Percentiles rank a stretch among this genome's conserved stretches.
These are phyloP conservation scores for Yamadazyma membranifaciens DNA, from an alignment of 1,139 yeast species.

Conservation along the genomic window DNA sequence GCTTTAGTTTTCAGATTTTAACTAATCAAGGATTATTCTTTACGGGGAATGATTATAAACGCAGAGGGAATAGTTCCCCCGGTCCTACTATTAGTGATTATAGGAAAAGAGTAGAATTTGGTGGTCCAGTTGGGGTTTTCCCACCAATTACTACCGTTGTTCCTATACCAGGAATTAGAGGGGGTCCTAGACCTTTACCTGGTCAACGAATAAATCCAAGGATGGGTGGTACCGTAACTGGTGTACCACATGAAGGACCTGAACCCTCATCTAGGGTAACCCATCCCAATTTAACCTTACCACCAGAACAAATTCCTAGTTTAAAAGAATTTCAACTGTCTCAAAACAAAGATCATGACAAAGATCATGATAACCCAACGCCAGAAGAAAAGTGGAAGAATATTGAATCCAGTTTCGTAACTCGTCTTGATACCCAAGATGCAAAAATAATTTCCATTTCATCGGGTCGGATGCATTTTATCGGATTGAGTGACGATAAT, in stretches of 20 bases:
- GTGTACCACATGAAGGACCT: neutral
- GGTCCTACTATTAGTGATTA: constrained; percentile 18
- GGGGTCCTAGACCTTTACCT: constrained; percentile 1
- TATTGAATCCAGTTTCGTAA: constrained; percentile 30
- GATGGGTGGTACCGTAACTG: neutral
- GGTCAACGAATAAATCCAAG: neutral
- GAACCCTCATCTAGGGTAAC: constrained; percentile 9
- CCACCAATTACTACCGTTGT: constrained; percentile 4
- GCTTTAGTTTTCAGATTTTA: constrained; percentile 63
- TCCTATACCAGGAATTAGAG: constrained; percentile 1
- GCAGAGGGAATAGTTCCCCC: constrained; percentile 17
- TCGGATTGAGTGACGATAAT: constrained; percentile 57
- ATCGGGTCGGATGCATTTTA: constrained; percentile 65
- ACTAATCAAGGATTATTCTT: constrained; percentile 54
- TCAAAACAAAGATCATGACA: neutral
- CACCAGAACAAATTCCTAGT: constrained; percentile 21
- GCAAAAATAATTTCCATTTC: constrained; percentile 45
- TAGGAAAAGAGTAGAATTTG: constrained; percentile 1
- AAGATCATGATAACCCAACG: neutral
- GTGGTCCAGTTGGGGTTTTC: constrained; percentile 6
- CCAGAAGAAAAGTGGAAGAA: neutral
- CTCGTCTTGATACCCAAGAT: constrained; percentile 22
- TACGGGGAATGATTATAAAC: constrained; percentile 54
- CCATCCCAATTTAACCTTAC: constrained; percentile 19
- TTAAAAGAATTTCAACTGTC: constrained; percentile 10